phyloP scores from a whole-genome alignment of 2,329 filamentous ascomycete species.

The Nemania diffusa region DNA sequence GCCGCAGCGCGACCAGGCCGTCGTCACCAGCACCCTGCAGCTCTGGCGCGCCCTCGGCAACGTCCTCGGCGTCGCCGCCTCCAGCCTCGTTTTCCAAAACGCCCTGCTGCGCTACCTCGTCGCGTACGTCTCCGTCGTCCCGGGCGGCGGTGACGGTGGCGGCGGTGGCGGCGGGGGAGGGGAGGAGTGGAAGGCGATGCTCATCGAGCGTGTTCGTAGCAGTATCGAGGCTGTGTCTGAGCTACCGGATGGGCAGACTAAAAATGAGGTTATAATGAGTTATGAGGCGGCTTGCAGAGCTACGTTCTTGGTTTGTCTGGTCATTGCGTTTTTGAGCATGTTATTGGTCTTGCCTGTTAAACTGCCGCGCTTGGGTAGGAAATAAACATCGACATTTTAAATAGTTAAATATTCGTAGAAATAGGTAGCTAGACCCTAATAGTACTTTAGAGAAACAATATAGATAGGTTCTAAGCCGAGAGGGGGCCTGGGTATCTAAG shows the following conservation, averaged over 20 bases:
- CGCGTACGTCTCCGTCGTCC: conserved; percentile 57
- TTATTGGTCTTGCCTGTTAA: conserved; percentile 62
- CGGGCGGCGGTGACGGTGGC: conserved; percentile 3
- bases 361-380: conserved; percentile 61
- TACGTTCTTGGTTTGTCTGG: conserved; percentile 57
- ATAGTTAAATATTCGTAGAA: conserved; percentile 31
- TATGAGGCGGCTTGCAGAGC: conserved; percentile 63
- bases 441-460: conserved; percentile 1
- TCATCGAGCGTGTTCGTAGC: conserved; percentile 63
- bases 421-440: neutral
- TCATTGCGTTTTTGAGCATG: conserved; percentile 60
- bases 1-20: conserved; percentile 70
- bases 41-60: conserved; percentile 77
- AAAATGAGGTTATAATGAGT: conserved; percentile 64
- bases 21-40: conserved; percentile 75
- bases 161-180: conserved; percentile 34
- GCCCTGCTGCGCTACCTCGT: conserved; percentile 69
- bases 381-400: conserved; percentile 27
- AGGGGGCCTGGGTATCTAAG: conserved; percentile 22
- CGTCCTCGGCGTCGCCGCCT: conserved; percentile 78
- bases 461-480: neutral
- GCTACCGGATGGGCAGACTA: conserved; percentile 54
- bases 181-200: conserved; percentile 65
- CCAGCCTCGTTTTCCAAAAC: conserved; percentile 79
- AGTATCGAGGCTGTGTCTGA: conserved; percentile 65